Conservation (phyloP, 345 rosid species). For the Eucalyptus coolabah region DNA sequence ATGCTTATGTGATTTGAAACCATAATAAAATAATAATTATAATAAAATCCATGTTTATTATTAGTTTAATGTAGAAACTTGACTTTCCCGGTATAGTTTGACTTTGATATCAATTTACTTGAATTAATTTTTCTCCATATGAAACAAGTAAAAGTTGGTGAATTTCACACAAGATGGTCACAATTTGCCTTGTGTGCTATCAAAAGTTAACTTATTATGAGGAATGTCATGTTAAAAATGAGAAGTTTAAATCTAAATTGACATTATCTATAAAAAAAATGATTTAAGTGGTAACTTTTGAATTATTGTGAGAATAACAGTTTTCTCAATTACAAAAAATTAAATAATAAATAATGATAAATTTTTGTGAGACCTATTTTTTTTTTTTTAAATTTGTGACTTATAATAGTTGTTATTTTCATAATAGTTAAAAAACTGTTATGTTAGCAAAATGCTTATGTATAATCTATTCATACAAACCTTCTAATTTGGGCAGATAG, state of each 20-base stretch:
- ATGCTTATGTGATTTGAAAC: background rate
- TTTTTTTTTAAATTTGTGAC: rapidly evolving
- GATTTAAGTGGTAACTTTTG: too few relatives aligned
- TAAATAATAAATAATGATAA: too few relatives aligned
- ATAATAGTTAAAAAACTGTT: too few relatives aligned
- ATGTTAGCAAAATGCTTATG: too few relatives aligned
- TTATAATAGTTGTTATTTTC: rapidly evolving
- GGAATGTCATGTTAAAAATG: background rate
- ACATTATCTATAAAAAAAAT: too few relatives aligned
- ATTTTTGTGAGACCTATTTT: rapidly evolving
- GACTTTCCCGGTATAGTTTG: background rate
- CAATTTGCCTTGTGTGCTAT: background rate
- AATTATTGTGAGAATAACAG: too few relatives aligned
- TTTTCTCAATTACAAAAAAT: too few relatives aligned
- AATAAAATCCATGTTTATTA: too few relatives aligned
- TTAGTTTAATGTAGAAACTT: background rate
- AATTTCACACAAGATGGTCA: background rate
- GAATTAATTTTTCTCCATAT: too few relatives aligned
- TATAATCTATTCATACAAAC: background rate
- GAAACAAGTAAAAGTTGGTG: background rate
- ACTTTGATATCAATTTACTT: background rate
- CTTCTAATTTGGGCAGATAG: background rate
- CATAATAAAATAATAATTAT: too few relatives aligned
- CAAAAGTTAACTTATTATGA: too few relatives aligned
- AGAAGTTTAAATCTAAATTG: background rate